Base-by-base conservation (phyloP, 1,139 yeast species). In the Sugiyamaella paludigena region DNA sequence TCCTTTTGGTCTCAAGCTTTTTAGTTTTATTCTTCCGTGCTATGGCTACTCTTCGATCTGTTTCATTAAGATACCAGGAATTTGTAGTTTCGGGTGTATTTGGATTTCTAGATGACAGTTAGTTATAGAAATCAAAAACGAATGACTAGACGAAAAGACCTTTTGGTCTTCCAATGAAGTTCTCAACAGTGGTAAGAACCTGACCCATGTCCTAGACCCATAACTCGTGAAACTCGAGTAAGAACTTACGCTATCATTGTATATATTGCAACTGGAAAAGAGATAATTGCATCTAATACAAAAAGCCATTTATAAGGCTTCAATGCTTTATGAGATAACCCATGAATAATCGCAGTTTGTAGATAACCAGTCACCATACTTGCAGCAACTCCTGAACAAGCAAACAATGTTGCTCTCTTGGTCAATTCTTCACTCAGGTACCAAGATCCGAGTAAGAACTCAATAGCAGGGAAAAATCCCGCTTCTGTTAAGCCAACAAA, bases 391-490 rank as follows among this genome's bases (percentile, higher is more conserved):
- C 75, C 75, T 4, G 78, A 68, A 28, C 72, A 65, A 4, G 76
- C 75, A 61, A 78, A 78, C 43, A 71, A 67, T 0, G 81, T 70
- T 10, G 80, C 68, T 56, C 84, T 64, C 53, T 74, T 77, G 16
- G 78, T 67, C 44, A 78, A 61, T 50, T 78, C 81, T 7, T 66
- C 63, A 13, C 63, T 64, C 2, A 68, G 62, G 53, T 75, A 76
- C 73, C 77, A 76, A 4, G 76, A 69, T 6, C 81, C 81, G n/a
- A 77, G 60, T 36, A 76, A 58, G 52, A 71, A 74, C 46, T 71
- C 78, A 55, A 78, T 66, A 19, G 80, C 82, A 0, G 83, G 83
- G 62, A 79, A 79, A 58, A 76, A 78, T 0, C 83, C 83, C 26
- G 78, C 59, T 61, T 80, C 85, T 1, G 73, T 63, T 9, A 80